These are phyloP conservation scores for Fomitopsis pinicola DNA, from an alignment of 1,284 basidiomycete species.

Conservation along the genomic window DNA sequence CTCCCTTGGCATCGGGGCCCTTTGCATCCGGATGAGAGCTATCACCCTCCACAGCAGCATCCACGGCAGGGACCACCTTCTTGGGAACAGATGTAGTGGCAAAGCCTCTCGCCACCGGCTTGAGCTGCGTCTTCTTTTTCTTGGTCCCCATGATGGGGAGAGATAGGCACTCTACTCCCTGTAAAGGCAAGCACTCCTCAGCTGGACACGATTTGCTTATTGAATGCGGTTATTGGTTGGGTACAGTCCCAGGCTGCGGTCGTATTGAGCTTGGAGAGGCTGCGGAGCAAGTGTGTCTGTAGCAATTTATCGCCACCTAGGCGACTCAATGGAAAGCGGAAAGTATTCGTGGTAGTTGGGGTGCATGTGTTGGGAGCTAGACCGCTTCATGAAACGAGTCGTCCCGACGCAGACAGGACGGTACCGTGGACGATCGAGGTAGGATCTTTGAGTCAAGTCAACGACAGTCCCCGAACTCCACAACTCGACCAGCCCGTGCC, in stretches of 20 bases:
- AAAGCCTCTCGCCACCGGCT: conserved; percentile 74
- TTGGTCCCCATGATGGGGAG: conserved; percentile 56
- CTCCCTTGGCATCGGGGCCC: conserved; percentile 8
- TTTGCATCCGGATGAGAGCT: conserved; percentile 3
- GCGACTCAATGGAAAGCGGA: background rate
- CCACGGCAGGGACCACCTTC: conserved; percentile 47
- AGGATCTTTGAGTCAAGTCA: background rate
- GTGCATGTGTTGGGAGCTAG: background rate
- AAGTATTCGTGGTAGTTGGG: background rate
- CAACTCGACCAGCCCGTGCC: background rate
- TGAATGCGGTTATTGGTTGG: background rate
- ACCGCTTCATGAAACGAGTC: background rate
- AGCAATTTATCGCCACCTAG: background rate
- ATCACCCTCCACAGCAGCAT: conserved; percentile 15
- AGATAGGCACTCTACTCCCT: background rate
- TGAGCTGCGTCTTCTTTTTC: conserved; percentile 84
- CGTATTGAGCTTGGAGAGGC: background rate
- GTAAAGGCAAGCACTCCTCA: background rate
- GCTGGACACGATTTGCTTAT: background rate
- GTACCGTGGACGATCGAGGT: background rate
- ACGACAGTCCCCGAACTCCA: background rate
- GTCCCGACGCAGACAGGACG: background rate
- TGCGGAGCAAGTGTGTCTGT: background rate
- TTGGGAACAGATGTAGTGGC: conserved; percentile 88
- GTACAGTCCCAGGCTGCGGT: background rate